Evolutionary conservation across 768 basidiomycete genomes (phyloP).

Genomic region (Antrodiella citrinella): DNA sequence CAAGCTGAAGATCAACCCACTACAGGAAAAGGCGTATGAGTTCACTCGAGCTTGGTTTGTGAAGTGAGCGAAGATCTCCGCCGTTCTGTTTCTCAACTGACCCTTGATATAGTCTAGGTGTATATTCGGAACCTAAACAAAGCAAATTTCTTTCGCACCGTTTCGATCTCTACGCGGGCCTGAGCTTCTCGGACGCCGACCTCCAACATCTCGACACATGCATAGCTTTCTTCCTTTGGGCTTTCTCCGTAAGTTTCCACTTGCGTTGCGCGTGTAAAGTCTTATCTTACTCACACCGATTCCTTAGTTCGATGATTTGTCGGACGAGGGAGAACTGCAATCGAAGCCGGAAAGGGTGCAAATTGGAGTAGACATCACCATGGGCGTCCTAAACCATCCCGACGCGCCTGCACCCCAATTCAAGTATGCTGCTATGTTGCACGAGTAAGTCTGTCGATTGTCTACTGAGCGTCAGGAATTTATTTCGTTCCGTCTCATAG

Average conservation of each 20-base stretch:
- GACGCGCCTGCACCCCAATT: constrained; percentile 23
- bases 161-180: constrained; percentile 30
- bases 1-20: constrained; percentile 26
- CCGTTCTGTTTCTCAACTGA: background rate
- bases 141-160: constrained; percentile 29
- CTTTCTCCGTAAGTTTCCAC: constrained; percentile 29
- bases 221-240: constrained; percentile 32
- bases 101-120: constrained; percentile 16
- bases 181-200: constrained; percentile 32
- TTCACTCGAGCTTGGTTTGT: constrained; percentile 28
- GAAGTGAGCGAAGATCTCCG: constrained; percentile 13
- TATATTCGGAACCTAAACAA: constrained; percentile 28
- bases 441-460: constrained; percentile 25
- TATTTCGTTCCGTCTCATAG: constrained; percentile 14
- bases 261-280: background rate
- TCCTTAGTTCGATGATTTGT: constrained; percentile 29
- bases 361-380: constrained; percentile 26
- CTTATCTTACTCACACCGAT: background rate
- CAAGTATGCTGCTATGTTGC: constrained; percentile 31
- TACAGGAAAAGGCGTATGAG: constrained; percentile 27
- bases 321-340: constrained; percentile 28
- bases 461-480: constrained; percentile 8
- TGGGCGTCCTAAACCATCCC: constrained; percentile 21
- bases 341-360: constrained; percentile 27
- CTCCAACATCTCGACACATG: constrained; percentile 26